Base-by-base conservation (phyloP, 495 filamentous ascomycete genomes). In the Penicillium taxi region DNA sequence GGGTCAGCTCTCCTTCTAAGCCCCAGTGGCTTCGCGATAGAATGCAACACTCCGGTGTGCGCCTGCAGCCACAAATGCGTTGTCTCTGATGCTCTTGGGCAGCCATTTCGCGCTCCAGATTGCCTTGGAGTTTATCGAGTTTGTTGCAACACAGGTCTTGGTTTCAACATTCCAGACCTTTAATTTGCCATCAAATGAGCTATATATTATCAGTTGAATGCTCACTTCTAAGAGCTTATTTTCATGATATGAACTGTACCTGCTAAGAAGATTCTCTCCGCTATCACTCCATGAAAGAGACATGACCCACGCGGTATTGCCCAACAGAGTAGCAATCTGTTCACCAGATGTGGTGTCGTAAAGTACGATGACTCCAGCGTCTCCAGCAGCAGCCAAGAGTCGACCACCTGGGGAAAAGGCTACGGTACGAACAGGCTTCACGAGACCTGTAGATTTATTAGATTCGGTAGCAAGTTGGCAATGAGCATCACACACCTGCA, bases 81-180 rank as follows among this genome's bases (percentile, higher is more conserved):
- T 90, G 20, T 80, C 86, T 51, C 70, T 75, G 5, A 70, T 68
- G 0, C 69, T 72, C 61, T 84, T 93, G 8, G 86, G 86, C 38
- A 96, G 58, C 90, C 91, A 96, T 44, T 79, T 82, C 19, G 86
- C 87, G 37, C 71, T 72, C 86, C 93, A 96, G 21, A 96, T 49
- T 1, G 84, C 78, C 46, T 83, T 82, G 37, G 93, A 88, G 2
- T 81, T 86, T 62, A 96, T 87, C 16, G 79, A 84, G 55, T 95
- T 88, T 13, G 93, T 96, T 24, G 91, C 88, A 24, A 98, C 90
- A 56, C 91, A 96, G 13, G 67, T 67, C 26, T 78, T 75, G 34
- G 73, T 75, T 17, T 93, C 84, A 27, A 93, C 77, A 5, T 84
- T 86, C 91, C 91, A 96, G 23, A 96, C 86, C 56, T 94, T 94